phyloP scores from a whole-genome alignment of 2,329 filamentous ascomycete genomes.

The Pyricularia sp. region DNA sequence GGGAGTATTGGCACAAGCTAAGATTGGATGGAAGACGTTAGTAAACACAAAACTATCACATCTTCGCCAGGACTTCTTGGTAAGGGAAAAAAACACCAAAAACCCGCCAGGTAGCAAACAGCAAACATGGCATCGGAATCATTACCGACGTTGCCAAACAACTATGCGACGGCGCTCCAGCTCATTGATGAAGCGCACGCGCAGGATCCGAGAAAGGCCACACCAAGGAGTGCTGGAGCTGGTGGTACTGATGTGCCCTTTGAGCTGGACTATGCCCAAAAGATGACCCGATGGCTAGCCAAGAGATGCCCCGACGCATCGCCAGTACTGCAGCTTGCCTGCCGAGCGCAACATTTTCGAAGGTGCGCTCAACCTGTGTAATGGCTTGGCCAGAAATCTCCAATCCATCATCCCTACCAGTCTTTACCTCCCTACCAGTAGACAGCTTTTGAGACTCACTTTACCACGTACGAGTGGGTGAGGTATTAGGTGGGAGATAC shows the following conservation, averaged over 20 bases:
- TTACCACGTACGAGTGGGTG: background rate
- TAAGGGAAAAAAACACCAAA: background rate
- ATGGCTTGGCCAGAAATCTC: background rate
- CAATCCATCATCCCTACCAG: background rate
- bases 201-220: slow-evolving; percentile 46
- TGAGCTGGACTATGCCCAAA: slow-evolving; percentile 69
- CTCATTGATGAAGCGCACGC: slow-evolving; percentile 64
- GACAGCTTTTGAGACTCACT: background rate
- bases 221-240: slow-evolving; percentile 23
- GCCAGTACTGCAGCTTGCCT: slow-evolving; percentile 57
- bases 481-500: slow-evolving; percentile 58
- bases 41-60: background rate
- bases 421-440: background rate
- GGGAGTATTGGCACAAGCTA: background rate
- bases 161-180: slow-evolving; percentile 40
- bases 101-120: background rate
- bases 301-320: slow-evolving; percentile 48
- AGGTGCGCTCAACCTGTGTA: slow-evolving; percentile 28
- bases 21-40: background rate
- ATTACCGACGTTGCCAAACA: slow-evolving; percentile 17
- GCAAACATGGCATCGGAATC: background rate
- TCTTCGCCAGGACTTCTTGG: background rate
- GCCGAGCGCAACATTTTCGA: slow-evolving; percentile 73
- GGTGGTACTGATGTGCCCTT: slow-evolving; percentile 45
- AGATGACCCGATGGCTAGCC: slow-evolving; percentile 64